These are phyloP conservation scores for Saccharomycodes ludwigii DNA, from an alignment of 805 yeast species.

Conservation along the genomic window DNA sequence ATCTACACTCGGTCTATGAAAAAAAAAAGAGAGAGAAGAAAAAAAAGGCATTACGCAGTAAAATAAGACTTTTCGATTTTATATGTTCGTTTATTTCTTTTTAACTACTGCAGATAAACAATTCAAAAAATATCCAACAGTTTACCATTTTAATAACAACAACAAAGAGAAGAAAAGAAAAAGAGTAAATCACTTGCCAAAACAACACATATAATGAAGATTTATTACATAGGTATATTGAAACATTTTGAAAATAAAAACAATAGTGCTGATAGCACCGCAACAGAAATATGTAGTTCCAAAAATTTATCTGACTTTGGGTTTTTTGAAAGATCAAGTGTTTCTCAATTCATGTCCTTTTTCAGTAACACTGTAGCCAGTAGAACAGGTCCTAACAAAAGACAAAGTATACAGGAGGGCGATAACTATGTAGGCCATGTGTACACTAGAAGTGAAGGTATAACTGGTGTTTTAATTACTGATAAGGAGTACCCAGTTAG, in stretches of 20 bases:
- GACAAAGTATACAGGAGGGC: slow-evolving; percentile 91
- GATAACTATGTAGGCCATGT: slow-evolving; percentile 80
- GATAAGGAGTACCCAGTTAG: slow-evolving; percentile 95
- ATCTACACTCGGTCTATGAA: too few species aligned
- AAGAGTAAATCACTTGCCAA: slow-evolving; percentile 2
- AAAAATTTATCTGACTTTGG: slow-evolving; percentile 78
- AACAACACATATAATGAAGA: slow-evolving; percentile 47
- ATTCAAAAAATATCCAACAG: too few species aligned
- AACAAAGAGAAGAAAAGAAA: too few species aligned
- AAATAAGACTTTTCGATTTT: too few species aligned
- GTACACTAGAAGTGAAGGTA: slow-evolving; percentile 78
- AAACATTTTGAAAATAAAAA: slow-evolving; percentile 45
- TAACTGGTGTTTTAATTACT: slow-evolving; percentile 82
- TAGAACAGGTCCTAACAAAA: slow-evolving; percentile 78
- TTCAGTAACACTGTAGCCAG: slow-evolving; percentile 83
- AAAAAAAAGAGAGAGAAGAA: too few species aligned
- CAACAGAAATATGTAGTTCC: slow-evolving; percentile 67
- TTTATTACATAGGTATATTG: slow-evolving; percentile 80
- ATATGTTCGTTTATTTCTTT: too few species aligned
- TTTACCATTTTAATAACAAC: too few species aligned
- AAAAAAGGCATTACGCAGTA: too few species aligned
- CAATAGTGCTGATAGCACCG: slow-evolving; percentile 13
- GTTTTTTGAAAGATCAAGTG: slow-evolving; percentile 74
- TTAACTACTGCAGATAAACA: too few species aligned
- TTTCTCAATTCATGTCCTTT: slow-evolving; percentile 89